These are phyloP conservation scores for Ophioceras dolichostomum DNA, from an alignment of 2,329 filamentous ascomycete genomes.

Conservation along the genomic window DNA sequence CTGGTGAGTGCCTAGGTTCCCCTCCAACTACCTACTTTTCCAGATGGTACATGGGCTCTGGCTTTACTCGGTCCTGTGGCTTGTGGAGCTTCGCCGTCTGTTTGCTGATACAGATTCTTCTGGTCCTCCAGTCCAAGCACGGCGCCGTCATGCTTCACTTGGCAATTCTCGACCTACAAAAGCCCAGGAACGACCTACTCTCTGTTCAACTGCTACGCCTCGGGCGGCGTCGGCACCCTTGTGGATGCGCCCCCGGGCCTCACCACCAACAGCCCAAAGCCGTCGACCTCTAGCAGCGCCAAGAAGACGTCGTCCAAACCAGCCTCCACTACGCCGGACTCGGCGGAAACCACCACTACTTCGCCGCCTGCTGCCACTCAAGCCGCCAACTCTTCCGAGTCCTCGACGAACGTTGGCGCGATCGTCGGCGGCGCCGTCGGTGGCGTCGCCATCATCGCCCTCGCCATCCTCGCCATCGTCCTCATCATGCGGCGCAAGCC, in stretches of 20 bases:
- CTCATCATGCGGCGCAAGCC: not conserved
- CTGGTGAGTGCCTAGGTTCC: not conserved
- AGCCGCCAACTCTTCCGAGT: too few relatives aligned
- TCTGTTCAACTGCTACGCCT: slow-evolving; percentile 3
- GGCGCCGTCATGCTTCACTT: slow-evolving; percentile 1
- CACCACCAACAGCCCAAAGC: not conserved
- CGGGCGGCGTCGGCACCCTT: slow-evolving; percentile 1
- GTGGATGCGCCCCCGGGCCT: not conserved
- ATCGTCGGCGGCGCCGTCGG: not conserved
- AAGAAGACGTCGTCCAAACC: too few relatives aligned
- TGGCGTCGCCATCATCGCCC: not conserved
- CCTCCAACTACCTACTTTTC: not conserved
- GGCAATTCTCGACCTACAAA: slow-evolving; percentile 1
- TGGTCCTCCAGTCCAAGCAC: not conserved
- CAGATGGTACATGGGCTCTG: too few relatives aligned
- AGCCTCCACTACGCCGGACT: not conserved
- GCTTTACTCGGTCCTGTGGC: too few relatives aligned
- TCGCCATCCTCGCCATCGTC: not conserved
- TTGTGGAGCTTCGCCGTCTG: too few relatives aligned
- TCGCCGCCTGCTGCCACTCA: not conserved
- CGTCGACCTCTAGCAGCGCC: not conserved
- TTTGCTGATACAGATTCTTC: too few relatives aligned
- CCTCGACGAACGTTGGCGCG: not conserved
- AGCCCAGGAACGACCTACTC: not conserved
- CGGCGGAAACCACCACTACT: not conserved